Base-by-base conservation (phyloP, 257 asterid genomes). In the Plantago elongata region DNA sequence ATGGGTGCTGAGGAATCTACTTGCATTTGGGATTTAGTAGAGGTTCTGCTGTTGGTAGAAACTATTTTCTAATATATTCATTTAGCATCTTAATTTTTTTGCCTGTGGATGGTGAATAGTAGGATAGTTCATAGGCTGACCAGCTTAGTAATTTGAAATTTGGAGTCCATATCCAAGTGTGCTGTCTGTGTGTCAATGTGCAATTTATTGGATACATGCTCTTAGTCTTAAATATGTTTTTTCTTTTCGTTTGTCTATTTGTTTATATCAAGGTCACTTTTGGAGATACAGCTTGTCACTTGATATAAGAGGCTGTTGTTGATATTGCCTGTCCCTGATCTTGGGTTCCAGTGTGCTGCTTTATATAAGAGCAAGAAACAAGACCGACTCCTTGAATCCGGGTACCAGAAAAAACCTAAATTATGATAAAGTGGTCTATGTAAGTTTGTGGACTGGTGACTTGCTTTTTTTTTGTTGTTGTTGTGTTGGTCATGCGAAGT, bases 161-260 rank as follows among this genome's bases (percentile, higher is more conserved):
- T 22, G 27, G 27, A 22, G 27, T 22, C 27, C 27, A 22, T 22
- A 22, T 22, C 27, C 27, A 34, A 34, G 40, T 34, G 40, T 34
- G 40, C 7, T 34, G 5, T 34, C 40, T 7, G 15, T 45, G 12
- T 45, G 15, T 62, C 63, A n/a, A 13, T n/a, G 18, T 51, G 46
- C 67, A 44, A 63, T 62, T 66, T 54, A 61, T 54, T 60, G 65
- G 64, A 72, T 70, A 64, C 45, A 13, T 66, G 54, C 9, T 67
- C 69, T 69, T n/a, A n/a, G n/a, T 61, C 13, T 45, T 61, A 45
- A 12, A 54, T 27, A 0, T 54, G 13, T 50, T 9, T 11, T 11
- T 27, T 15, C 13, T 54, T 11, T 27, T 15, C 5, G 17, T 11
- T 27, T 27, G 7, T 54, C 14, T 57, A 62, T 62, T 10, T 22